phyloP scores from a whole-genome alignment of 495 filamentous ascomycete genomes.

The Hypoxylon subgilvum region DNA sequence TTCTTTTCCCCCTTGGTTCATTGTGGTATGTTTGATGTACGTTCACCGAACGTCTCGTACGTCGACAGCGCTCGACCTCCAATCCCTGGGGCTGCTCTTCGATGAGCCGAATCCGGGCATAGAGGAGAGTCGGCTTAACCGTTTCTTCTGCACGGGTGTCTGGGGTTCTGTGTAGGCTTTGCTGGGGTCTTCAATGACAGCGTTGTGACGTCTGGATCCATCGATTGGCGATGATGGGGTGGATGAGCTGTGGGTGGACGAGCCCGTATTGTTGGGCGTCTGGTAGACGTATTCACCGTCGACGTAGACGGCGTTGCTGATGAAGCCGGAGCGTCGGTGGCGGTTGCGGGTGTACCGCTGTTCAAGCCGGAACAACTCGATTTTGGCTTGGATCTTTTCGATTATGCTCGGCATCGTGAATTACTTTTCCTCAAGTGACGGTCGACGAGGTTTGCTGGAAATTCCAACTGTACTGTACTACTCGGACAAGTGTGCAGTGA shows the following conservation, averaged over 20 bases:
- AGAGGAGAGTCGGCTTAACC: slow-evolving; percentile 52
- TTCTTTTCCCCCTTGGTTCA: not conserved
- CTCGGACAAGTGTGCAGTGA: not conserved
- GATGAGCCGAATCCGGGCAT: slow-evolving; percentile 55
- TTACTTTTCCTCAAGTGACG: not conserved
- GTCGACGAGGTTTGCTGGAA: not conserved
- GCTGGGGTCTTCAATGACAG: slow-evolving; percentile 22
- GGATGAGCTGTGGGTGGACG: slow-evolving; percentile 48
- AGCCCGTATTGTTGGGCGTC: slow-evolving; percentile 57
- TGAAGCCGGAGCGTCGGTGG: slow-evolving; percentile 80
- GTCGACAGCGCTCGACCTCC: slow-evolving; percentile 22
- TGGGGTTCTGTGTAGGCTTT: slow-evolving; percentile 18
- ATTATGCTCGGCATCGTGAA: slow-evolving; percentile 46
- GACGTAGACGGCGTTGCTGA: slow-evolving; percentile 84
- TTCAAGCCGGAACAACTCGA: slow-evolving; percentile 91
- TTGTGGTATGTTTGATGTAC: not conserved
- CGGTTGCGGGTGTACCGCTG: slow-evolving; percentile 88
- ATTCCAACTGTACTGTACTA: too few species aligned
- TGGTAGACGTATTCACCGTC: slow-evolving; percentile 89
- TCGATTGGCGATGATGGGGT: slow-evolving; percentile 37
- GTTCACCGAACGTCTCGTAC: slow-evolving; percentile 21
- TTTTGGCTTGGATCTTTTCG: slow-evolving; percentile 63
- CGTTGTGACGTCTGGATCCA: slow-evolving; percentile 28
- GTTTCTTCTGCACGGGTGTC: slow-evolving; percentile 39
- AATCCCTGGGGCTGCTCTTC: slow-evolving; percentile 32